Conservation (phyloP, 257 asterid genomes). For the Leonotis leonurus region DNA sequence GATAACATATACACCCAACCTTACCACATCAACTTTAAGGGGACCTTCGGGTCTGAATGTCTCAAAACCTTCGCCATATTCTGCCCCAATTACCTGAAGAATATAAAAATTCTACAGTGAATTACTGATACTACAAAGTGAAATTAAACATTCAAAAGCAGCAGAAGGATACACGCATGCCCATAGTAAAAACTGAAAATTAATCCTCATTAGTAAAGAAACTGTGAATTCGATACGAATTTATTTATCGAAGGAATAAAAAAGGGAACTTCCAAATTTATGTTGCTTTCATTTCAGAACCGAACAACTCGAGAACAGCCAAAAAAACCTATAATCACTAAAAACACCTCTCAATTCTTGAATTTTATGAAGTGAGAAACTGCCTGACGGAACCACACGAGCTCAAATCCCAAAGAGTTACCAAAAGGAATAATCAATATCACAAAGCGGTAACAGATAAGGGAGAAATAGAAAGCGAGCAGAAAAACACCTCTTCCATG, state of each 20-base stretch:
- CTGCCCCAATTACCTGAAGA: constrained; percentile 90
- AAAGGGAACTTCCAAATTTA: neutral
- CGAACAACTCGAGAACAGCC: neutral
- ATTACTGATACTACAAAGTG: neutral
- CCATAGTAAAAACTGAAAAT: neutral
- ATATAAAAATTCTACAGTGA: neutral
- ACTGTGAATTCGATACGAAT: neutral
- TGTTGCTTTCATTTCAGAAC: neutral
- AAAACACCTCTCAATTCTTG: neutral
- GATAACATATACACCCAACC: neutral
- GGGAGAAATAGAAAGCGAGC: neutral
- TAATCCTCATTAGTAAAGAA: neutral
- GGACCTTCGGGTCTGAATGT: constrained; percentile 88
- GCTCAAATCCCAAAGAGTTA: constrained; percentile 7
- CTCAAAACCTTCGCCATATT: constrained; percentile 98
- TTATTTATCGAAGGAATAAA: too few relatives aligned
- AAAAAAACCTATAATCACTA: neutral
- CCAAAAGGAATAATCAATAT: neutral
- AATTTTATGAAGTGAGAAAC: neutral
- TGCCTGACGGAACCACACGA: neutral
- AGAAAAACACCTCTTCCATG: constrained; percentile 69
- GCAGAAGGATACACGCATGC: neutral
- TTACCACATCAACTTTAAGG: constrained; percentile 93
- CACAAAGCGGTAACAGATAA: neutral
- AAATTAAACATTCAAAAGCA: neutral